phyloP scores from a whole-genome alignment of 768 basidiomycete species.

The Scleroderma bovista region DNA sequence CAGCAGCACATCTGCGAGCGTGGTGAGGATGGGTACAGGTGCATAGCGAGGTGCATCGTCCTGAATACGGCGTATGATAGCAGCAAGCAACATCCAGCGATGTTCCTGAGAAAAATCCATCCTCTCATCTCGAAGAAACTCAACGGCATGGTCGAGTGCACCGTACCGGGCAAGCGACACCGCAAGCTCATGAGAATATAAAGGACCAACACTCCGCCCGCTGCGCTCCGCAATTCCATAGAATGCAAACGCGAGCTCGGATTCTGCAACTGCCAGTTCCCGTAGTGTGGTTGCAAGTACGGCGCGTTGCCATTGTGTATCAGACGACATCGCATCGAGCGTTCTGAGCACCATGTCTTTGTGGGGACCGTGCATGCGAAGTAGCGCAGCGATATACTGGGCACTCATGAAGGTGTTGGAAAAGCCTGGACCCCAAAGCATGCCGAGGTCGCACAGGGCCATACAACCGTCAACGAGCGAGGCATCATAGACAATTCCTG shows the following conservation, averaged over 20 bases:
- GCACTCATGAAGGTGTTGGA: slow-evolving; percentile 10
- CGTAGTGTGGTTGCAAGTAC: slow-evolving; percentile 20
- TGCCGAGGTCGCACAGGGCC: slow-evolving; percentile 24
- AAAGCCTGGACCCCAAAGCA: slow-evolving; percentile 19
- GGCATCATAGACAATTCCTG: slow-evolving; percentile 34
- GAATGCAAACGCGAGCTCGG: slow-evolving; percentile 27
- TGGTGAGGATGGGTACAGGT: slow-evolving; percentile 23
- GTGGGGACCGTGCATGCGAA: slow-evolving; percentile 22
- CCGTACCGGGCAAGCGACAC: slow-evolving; percentile 24
- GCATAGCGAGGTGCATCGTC: slow-evolving; percentile 27
- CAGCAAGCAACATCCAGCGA: slow-evolving; percentile 33
- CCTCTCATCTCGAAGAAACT: slow-evolving; percentile 27
- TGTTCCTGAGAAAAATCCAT: slow-evolving; percentile 25
- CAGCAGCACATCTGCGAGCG: slow-evolving; percentile 32
- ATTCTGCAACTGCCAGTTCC: slow-evolving; percentile 23
- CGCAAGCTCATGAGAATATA: slow-evolving; percentile 26
- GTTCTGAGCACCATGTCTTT: slow-evolving; percentile 26
- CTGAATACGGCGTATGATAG: slow-evolving; percentile 36
- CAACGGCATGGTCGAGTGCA: slow-evolving; percentile 21
- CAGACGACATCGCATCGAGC: slow-evolving; percentile 22
- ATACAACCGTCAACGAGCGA: slow-evolving; percentile 33
- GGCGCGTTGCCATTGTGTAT: slow-evolving; percentile 19
- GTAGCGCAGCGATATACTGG: slow-evolving; percentile 24
- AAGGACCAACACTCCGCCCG: slow-evolving; percentile 17
- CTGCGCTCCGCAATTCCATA: slow-evolving; percentile 26